These are phyloP conservation scores for Malus hybrid DNA, from an alignment of 331 rosid genomes.

Conservation along the genomic window DNA sequence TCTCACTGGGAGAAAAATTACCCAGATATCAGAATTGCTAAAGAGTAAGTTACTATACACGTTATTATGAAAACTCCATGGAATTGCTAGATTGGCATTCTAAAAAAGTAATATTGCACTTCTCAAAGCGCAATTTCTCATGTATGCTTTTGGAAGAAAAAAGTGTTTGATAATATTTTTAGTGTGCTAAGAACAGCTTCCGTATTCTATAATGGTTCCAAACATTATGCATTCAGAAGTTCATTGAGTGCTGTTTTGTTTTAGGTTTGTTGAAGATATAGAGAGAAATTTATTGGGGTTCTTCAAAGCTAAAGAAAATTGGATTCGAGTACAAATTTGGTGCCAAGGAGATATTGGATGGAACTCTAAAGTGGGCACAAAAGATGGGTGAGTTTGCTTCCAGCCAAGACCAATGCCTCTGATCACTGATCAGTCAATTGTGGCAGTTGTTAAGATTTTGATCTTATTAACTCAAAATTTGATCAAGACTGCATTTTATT, in stretches of 20 bases:
- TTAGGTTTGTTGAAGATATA: slow-evolving; percentile 17
- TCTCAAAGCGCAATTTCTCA: too few species aligned
- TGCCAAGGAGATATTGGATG: slow-evolving; percentile 4
- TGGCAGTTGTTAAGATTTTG: too few species aligned
- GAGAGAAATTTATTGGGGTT: slow-evolving; percentile 5
- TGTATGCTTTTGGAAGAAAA: too few species aligned
- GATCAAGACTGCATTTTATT: background rate
- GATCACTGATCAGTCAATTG: background rate
- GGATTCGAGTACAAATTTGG: slow-evolving; percentile 13
- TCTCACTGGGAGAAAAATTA: background rate
- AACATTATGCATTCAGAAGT: too few species aligned
- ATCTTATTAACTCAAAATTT: background rate
- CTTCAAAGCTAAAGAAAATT: background rate
- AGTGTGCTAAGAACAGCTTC: too few species aligned
- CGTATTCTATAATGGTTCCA: too few species aligned
- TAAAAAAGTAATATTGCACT: too few species aligned
- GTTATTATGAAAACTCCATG: too few species aligned
- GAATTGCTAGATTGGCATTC: too few species aligned
- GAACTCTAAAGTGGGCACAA: background rate
- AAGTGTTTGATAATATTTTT: too few species aligned
- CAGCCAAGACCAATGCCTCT: background rate
- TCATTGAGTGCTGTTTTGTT: background rate
- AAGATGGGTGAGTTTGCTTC: background rate
- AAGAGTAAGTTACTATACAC: slow-evolving; percentile 6
- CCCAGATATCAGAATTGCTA: background rate